Conservation (phyloP, 306 rosid genomes). For the Boehmeria nivea region DNA sequence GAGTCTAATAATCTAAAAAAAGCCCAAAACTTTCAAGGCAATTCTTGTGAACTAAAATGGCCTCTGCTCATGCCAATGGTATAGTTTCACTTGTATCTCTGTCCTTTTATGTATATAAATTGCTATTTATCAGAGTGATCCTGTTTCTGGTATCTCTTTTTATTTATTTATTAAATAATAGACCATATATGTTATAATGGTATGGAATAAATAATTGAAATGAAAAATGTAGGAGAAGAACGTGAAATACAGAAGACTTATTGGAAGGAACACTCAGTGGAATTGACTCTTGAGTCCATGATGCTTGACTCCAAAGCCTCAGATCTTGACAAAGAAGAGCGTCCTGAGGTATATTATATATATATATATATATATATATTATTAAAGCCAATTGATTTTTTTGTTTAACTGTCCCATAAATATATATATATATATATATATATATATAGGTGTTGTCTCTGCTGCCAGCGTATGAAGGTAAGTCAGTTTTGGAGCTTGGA, state of each 20-base stretch:
- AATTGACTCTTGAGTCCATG: constrained; percentile 79
- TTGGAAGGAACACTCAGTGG: constrained; percentile 67
- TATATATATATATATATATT: neutral
- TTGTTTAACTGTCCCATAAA: neutral
- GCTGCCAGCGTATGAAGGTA: constrained; percentile 72
- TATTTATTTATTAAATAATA: neutral
- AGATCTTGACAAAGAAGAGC: constrained; percentile 89
- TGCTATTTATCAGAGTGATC: neutral
- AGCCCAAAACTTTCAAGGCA: too few species aligned
- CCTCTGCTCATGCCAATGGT: constrained; percentile 18
- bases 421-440: neutral
- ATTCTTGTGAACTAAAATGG: constrained; percentile 24
- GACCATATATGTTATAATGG: neutral
- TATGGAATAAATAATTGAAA: neutral
- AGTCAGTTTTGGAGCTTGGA: constrained; percentile 81
- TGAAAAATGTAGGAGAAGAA: constrained; percentile 36
- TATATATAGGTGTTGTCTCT: constrained; percentile 57
- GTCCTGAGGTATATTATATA: constrained; percentile 63
- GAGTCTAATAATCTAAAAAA: neutral
- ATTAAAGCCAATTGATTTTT: neutral
- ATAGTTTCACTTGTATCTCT: neutral
- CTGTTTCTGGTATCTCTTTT: too few species aligned
- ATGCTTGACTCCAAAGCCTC: constrained; percentile 95
- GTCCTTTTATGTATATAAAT: neutral
- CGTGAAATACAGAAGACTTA: constrained; percentile 68